Conservation (phyloP, 2,329 filamentous ascomycete genomes). For the Pseudogymnoascus pannorum region DNA sequence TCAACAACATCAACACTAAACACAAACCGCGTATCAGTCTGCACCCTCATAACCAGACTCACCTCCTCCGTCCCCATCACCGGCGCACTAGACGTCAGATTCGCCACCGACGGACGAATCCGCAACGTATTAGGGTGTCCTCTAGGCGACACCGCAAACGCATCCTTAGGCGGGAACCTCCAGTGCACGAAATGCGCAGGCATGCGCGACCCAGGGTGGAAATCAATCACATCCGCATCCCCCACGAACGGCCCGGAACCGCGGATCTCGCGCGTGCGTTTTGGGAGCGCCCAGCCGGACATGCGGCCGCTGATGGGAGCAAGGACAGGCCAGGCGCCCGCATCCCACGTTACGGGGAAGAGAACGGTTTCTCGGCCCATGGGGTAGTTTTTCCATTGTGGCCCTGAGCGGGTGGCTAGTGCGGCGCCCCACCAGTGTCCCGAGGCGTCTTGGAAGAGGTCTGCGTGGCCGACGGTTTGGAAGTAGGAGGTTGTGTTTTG, state of each 20-base stretch:
- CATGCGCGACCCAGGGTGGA: constrained; percentile 36
- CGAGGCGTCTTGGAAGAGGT: constrained; percentile 45
- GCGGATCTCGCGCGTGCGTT: constrained; percentile 27
- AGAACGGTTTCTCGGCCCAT: constrained; percentile 50
- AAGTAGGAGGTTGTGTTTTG: constrained; percentile 33
- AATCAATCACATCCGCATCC: constrained; percentile 39
- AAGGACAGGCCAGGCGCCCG: constrained; percentile 41
- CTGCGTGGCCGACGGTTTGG: constrained; percentile 50
- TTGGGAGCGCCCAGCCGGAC: constrained; percentile 35
- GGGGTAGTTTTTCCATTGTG: constrained; percentile 36
- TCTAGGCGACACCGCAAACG: constrained; percentile 39
- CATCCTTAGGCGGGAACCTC: constrained; percentile 41
- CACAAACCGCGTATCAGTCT: constrained; percentile 48
- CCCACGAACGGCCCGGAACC: constrained; percentile 37
- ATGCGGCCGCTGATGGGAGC: constrained; percentile 37
- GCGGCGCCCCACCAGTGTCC: constrained; percentile 47
- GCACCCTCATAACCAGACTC: constrained; percentile 46
- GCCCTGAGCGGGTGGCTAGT: constrained; percentile 39
- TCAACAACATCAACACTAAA: constrained; percentile 39
- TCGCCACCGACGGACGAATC: constrained; percentile 41
- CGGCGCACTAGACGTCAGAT: constrained; percentile 46
- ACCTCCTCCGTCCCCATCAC: constrained; percentile 41
- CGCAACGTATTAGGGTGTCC: constrained; percentile 38
- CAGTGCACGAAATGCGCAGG: constrained; percentile 51
- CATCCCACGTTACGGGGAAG: constrained; percentile 41